Evolutionary conservation across 1,139 yeast genomes (phyloP).

Genomic region (Saccharomyces hybrid): DNA sequence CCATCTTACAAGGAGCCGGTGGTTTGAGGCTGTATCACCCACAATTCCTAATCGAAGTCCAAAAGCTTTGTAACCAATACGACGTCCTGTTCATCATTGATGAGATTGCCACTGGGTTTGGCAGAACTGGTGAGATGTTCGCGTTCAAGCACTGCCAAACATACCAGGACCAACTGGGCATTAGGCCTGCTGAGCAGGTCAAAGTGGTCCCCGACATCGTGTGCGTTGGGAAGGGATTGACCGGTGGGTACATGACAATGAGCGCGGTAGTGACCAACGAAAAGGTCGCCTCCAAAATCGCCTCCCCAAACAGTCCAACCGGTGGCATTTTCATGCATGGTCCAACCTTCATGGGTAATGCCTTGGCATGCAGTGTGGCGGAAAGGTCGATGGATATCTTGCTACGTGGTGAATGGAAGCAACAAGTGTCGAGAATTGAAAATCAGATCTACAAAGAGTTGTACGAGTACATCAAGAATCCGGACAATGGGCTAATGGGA

Average conservation of each 20-base stretch:
- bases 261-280: slow-evolving; percentile 29
- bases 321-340: slow-evolving; percentile 31
- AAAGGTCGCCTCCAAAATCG: slow-evolving; percentile 14
- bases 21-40: slow-evolving; percentile 33
- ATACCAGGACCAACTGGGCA: slow-evolving; percentile 11
- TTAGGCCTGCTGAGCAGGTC: slow-evolving; percentile 11
- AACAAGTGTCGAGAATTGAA: slow-evolving; percentile 21
- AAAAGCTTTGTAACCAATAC: slow-evolving; percentile 30
- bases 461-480: slow-evolving; percentile 8
- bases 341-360: slow-evolving; percentile 35
- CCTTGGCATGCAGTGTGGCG: slow-evolving; percentile 34
- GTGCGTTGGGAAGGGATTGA: slow-evolving; percentile 30
- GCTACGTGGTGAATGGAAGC: slow-evolving; percentile 22
- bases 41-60: slow-evolving; percentile 28
- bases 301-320: slow-evolving; percentile 13
- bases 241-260: slow-evolving; percentile 31
- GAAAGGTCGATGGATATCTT: slow-evolving; percentile 30
- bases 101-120: slow-evolving; percentile 34
- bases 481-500: slow-evolving; percentile 12
- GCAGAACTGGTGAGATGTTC: slow-evolving; percentile 32
- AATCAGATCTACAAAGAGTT: slow-evolving; percentile 20
- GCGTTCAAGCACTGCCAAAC: slow-evolving; percentile 25
- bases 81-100: slow-evolving; percentile 31
- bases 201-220: slow-evolving; percentile 32
- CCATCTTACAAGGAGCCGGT: slow-evolving; percentile 37